Base-by-base conservation (phyloP, 139 green algal genomes). In the Chlamydomonas schloesseri region DNA sequence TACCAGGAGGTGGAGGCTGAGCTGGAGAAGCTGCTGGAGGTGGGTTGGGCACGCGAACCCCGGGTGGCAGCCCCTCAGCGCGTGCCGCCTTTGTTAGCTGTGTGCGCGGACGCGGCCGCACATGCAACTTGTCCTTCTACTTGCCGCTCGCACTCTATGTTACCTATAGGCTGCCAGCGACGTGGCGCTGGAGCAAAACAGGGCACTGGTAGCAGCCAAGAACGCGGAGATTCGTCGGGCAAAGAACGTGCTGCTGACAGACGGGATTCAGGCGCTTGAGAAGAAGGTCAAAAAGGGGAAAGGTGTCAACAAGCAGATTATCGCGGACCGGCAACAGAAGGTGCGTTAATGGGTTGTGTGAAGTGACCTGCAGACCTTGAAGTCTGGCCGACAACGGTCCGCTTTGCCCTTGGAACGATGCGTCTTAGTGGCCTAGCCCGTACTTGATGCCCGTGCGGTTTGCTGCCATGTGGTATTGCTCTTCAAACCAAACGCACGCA, bases 171-270 rank as follows among this genome's bases (percentile, higher is more conserved):
- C 95, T 90, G 86, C 92, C 28, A 91, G 93, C 18, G 93, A 95
- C 21, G 91, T 93, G 17, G 68, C 85, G 4, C 50, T 74, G 36
- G 95, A 98, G 87, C 93, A 95, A 60, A 98, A 97, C 83, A 87
- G 95, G 0, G 94, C 96, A 0, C 71, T 93, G 0, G 91, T 95
- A 34, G 96, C 96, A 3, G 88, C 93, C 2, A 89, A 95, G 65
- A 97, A 98, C 87, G 95, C 96, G 26, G 96, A 98, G 74, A 89
- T 98, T 29, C 82, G 94, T 75, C 88, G 91, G 18, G 89, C 84
- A 33, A 96, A 96, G 78, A 86, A 92, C 47, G 73, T 84, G 36
- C 72, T 94, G 85, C 73, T 94, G 34, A 91, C 87, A 21, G 89
- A 92, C 14, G 89, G 81, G 11, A 70, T 94, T 3, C 50, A 82